These are phyloP conservation scores for Sporothrix brasiliensis DNA, from an alignment of 2,329 filamentous ascomycete species.

Conservation along the genomic window DNA sequence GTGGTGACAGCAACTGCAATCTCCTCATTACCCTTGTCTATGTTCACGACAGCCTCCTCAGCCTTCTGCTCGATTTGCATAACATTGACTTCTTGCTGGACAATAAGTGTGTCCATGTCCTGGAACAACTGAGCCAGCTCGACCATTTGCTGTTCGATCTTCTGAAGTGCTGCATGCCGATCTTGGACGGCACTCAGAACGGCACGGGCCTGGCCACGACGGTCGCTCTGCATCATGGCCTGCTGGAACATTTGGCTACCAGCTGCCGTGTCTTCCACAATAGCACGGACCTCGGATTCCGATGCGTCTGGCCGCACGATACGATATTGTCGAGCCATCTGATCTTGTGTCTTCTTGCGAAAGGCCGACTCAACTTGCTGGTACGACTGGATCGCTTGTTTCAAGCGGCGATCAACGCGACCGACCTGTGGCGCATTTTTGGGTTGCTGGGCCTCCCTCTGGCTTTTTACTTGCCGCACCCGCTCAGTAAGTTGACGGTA, in stretches of 20 bases:
- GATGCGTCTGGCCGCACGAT: slow-evolving; percentile 83
- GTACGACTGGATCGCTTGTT: slow-evolving; percentile 78
- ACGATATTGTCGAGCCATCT: slow-evolving; percentile 85
- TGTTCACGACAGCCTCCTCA: slow-evolving; percentile 81
- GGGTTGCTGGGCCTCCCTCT: slow-evolving; percentile 69
- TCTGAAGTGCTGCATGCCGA: slow-evolving; percentile 83
- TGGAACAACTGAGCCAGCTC: slow-evolving; percentile 87
- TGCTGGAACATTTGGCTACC: slow-evolving; percentile 85
- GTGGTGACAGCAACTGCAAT: slow-evolving; percentile 80
- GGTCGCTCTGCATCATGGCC: slow-evolving; percentile 78
- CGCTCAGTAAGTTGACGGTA: slow-evolving; percentile 80
- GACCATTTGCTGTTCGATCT: slow-evolving; percentile 88
- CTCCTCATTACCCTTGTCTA: slow-evolving; percentile 82
- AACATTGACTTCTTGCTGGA: slow-evolving; percentile 82
- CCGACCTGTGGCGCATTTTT: slow-evolving; percentile 81
- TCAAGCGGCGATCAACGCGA: slow-evolving; percentile 76
- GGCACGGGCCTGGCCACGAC: slow-evolving; percentile 77
- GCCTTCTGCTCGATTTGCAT: slow-evolving; percentile 82
- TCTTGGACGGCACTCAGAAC: slow-evolving; percentile 79
- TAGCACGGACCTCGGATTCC: slow-evolving; percentile 75
- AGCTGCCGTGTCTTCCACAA: slow-evolving; percentile 70
- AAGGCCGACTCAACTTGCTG: slow-evolving; percentile 79
- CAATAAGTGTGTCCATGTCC: slow-evolving; percentile 81
- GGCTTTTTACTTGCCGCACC: slow-evolving; percentile 78
- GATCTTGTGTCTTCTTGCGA: slow-evolving; percentile 76